A percentile compares a stretch with the other conserved stretches of the same genome.
Conservation (phyloP, 805 yeast genomes). For the Kluyveromyces siamensis region DNA sequence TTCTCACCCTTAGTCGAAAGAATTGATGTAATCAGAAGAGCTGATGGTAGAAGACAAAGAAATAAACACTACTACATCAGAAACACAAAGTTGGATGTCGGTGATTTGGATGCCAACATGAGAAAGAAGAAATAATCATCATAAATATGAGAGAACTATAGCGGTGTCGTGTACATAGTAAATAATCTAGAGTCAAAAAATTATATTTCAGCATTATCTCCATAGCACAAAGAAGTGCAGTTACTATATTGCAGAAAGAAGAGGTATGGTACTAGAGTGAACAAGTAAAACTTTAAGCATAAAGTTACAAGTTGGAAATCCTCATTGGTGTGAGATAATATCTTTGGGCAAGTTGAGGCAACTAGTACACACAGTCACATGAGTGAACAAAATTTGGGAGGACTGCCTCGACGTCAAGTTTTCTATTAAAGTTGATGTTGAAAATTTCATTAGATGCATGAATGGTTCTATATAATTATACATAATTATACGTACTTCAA, state of each 20-base stretch:
- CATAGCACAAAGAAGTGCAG: no score
- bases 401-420: no score
- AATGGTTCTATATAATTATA: neutral
- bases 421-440: no score
- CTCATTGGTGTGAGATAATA: no score
- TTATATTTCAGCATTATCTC: neutral
- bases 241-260: no score
- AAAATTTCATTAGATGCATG: neutral
- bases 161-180: neutral
- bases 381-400: no score
- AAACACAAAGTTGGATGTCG: constrained; percentile 66
- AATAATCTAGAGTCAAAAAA: neutral
- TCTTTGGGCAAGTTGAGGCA: no score
- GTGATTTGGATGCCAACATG: constrained; percentile 47
- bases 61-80: constrained; percentile 88
- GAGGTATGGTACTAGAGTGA: neutral
- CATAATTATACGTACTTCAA: no score
- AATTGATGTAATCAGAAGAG: constrained; percentile 66
- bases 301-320: neutral
- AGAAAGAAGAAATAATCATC: constrained; percentile 23
- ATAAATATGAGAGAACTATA: neutral
- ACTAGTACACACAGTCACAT: no score
- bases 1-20: constrained; percentile 71
- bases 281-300: neutral
- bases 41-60: constrained; percentile 56